These are phyloP conservation scores for Ophiostoma montium DNA, from an alignment of 2,329 filamentous ascomycete species.

Conservation along the genomic window DNA sequence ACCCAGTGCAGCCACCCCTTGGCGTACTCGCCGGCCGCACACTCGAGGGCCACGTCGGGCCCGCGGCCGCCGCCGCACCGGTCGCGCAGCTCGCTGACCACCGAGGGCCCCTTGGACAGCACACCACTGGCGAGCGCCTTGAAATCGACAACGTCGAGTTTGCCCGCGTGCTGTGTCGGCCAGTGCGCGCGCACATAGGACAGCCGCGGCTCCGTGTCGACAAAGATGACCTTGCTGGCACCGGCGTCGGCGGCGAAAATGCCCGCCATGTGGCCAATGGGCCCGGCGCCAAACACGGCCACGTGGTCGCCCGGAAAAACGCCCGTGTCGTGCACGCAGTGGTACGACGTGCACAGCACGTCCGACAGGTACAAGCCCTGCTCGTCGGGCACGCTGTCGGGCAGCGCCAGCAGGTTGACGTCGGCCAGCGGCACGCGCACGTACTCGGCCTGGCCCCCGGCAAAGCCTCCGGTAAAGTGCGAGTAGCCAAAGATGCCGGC, in stretches of 20 bases:
- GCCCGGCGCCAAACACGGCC: conserved; percentile 74
- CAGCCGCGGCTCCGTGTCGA: conserved; percentile 60
- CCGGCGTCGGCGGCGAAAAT: conserved; percentile 63
- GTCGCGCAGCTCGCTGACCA: conserved; percentile 60
- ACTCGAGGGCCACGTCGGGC: conserved; percentile 61
- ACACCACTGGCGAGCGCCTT: conserved; percentile 43
- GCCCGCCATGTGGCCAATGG: conserved; percentile 73
- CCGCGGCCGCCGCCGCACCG: conserved; percentile 55
- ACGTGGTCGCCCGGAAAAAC: conserved; percentile 67
- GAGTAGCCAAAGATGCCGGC: conserved; percentile 62
- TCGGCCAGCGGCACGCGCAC: conserved; percentile 69
- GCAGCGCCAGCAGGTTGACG: conserved; percentile 67
- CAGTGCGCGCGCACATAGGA: conserved; percentile 52
- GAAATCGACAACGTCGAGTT: conserved; percentile 58
- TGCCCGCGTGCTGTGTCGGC: conserved; percentile 29
- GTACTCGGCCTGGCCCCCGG: conserved; percentile 78
- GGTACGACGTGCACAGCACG: conserved; percentile 65
- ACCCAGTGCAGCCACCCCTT: conserved; percentile 48
- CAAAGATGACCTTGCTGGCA: conserved; percentile 61
- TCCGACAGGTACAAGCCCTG: conserved; percentile 70
- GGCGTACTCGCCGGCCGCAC: conserved; percentile 45
- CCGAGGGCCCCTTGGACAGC: conserved; percentile 37
- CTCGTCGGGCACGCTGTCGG: conserved; percentile 69
- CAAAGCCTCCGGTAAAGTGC: conserved; percentile 75
- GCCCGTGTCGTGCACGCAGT: conserved; percentile 69